phyloP scores from a whole-genome alignment of 225 moss, liverwort and hornwort genomes.

The Lunularia cruciata region DNA sequence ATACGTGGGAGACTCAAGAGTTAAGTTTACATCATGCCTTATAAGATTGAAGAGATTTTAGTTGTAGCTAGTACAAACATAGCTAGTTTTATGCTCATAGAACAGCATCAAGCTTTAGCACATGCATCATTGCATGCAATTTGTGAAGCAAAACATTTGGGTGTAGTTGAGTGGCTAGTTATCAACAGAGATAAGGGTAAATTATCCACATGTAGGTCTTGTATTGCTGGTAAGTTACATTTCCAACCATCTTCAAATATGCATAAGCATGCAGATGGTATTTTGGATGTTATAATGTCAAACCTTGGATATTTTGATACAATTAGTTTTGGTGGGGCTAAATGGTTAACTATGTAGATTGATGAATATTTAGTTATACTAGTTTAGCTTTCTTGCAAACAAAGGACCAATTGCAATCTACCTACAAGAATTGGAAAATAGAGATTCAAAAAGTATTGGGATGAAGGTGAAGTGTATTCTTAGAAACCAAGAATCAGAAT shows the following conservation, averaged over 20 bases:
- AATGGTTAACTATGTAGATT: too few species aligned
- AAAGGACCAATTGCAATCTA: too few species aligned
- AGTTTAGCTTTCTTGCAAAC: too few species aligned
- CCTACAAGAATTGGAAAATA: too few species aligned
- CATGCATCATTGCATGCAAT: not conserved
- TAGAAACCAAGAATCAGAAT: too few species aligned
- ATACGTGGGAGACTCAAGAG: not conserved
- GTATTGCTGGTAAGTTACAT: not conserved
- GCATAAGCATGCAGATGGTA: not conserved
- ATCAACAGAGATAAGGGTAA: not conserved
- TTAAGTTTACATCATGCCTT: not conserved
- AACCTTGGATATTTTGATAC: too few species aligned
- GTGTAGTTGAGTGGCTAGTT: not conserved
- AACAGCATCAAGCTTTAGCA: not conserved
- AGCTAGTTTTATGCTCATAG: not conserved
- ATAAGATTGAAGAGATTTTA: not conserved
- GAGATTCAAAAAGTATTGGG: too few species aligned
- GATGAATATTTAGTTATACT: too few species aligned
- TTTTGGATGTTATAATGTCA: too few species aligned
- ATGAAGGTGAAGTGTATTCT: too few species aligned
- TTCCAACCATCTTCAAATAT: not conserved
- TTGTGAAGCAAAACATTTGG: not conserved
- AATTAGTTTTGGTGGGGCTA: too few species aligned
- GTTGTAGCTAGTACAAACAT: not conserved
- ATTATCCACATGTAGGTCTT: too few species aligned